Base-by-base conservation (phyloP, 371 early-diverging fungal species). In the Chytridium lagenaria region DNA sequence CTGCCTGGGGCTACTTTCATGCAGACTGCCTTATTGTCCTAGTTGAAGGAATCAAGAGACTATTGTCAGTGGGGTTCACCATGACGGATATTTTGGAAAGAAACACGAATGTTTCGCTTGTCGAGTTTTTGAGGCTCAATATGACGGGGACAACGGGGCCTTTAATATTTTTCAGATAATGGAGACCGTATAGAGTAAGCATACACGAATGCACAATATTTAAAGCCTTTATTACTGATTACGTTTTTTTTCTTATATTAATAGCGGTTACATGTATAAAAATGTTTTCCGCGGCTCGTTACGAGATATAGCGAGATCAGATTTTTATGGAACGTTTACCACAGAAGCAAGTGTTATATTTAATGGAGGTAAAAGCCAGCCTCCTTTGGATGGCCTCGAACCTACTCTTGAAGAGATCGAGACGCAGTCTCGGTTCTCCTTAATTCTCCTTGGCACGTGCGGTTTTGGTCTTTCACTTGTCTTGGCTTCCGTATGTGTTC, bases 291-390 rank as follows among this genome's bases (percentile, higher is more conserved):
- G 26, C 12, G 55, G 55, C 12, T 7, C 26, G 7, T 5, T 52
- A 5, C 55, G 55, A 23, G 55, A 52, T 26, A 5, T 52, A 7
- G 12, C 12, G n/a, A 52, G 16, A 26, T 10, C 55, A 5, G 55
- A 52, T 52, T 52, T 52, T 52, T 12, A 52, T 26, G 55, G 55
- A 52, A 52, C 12, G 5, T 52, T 52, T 52, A 52, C 55, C 5
- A 22, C 5, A 5, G 7, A 22, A 5, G 5, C 5, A 5, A 23
- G 23, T 26, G 26, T 52, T 26, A 10, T 52, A 12, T 52, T n/a
- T 23, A 15, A 7, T 22, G 55, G 26, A n/a, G 55, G 55, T 15
- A 10, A 12, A 26, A 52, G 23, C 7, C 5, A 52, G n/a, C 55
- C 55, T 22, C 55, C 55, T 5, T 15, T 5, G 26, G 55, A 52